A percentile compares a stretch with the other conserved stretches of the same genome.
phyloP scores from a whole-genome alignment of 257 asterid species.

The Capsicum rhomboideum region DNA sequence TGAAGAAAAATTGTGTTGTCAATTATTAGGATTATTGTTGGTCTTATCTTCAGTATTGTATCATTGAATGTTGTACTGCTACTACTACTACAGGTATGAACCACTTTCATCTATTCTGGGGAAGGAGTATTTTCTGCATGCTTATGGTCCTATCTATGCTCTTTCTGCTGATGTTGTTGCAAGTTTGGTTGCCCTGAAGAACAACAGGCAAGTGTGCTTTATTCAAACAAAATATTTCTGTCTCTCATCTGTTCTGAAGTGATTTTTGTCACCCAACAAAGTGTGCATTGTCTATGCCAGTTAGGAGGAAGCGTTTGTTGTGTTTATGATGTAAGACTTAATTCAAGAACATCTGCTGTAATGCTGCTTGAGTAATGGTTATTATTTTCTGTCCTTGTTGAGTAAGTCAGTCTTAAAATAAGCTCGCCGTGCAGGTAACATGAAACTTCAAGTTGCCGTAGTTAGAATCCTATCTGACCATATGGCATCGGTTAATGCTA shows the following conservation, averaged over 20 bases:
- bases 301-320: background rate
- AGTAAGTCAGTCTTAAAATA: background rate
- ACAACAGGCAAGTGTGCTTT: constrained; percentile 61
- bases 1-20: background rate
- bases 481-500: no score
- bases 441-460: background rate
- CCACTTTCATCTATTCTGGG: constrained; percentile 79
- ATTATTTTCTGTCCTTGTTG: background rate
- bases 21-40: background rate
- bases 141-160: constrained; percentile 96
- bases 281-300: background rate
- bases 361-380: background rate
- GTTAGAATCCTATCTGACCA: background rate
- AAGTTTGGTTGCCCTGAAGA: constrained; percentile 81
- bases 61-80: constrained; percentile 4
- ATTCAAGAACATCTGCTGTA: background rate
- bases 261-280: background rate
- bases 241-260: background rate
- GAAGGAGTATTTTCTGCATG: constrained; percentile 91
- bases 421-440: background rate
- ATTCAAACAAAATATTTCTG: background rate
- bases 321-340: background rate
- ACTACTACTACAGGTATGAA: constrained; percentile 70
- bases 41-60: background rate
- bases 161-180: constrained; percentile 92